Base-by-base conservation (phyloP, 164 flowering plant genomes). In the Kalanchoe fedtschenkoi region DNA sequence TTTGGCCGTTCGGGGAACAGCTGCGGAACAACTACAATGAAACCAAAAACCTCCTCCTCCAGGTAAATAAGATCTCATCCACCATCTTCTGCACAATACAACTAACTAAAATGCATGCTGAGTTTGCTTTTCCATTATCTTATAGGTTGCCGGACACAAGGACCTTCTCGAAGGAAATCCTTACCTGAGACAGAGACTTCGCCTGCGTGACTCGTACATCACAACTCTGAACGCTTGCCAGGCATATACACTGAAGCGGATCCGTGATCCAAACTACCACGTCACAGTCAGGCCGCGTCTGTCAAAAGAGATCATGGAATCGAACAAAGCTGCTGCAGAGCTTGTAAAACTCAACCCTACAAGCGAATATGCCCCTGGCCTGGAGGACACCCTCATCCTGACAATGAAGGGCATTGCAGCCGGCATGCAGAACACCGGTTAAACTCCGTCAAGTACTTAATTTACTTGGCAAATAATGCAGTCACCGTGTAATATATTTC, bases 391-490 rank as follows among this genome's bases (percentile, higher is more conserved):
- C 28, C 87, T 92, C 60, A 89, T 92, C 66, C 71, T 92, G 76
- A 92, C 98, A 69, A 92, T 89, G 96, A 92, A 92, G 80, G 98
- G 96, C 60, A 87, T 93, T 63, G 98, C 97, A 46, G 98, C 98
- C 4, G 98, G 98, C 19, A 60, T 93, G 88, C 97, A 90, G 75
- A 93, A 93, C 79, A 93, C 98, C 7, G 98, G 98, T 60, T 93
- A 69, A 81, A 62, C 39, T 37, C 11, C 39, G 14, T 9, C 11
- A n/a, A n/a, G n/a, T n/a, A n/a, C n/a, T n/a, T 37, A 4, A 15
- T 37, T 15, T 9, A 5, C 11, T 37, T 37, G 13, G 8, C 39
- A 37, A 37, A 37, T 37, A 2, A 37, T 37, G 39, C 11, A 8
- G 39, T 37, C 39, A 37, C 39, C 13, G 39, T 37, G 39, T 37